Percentiles rank a stretch among this genome's conserved stretches.
Evolutionary conservation across 179 eudicot genomes (phyloP).

Genomic region (Amaranthus tricolor): DNA sequence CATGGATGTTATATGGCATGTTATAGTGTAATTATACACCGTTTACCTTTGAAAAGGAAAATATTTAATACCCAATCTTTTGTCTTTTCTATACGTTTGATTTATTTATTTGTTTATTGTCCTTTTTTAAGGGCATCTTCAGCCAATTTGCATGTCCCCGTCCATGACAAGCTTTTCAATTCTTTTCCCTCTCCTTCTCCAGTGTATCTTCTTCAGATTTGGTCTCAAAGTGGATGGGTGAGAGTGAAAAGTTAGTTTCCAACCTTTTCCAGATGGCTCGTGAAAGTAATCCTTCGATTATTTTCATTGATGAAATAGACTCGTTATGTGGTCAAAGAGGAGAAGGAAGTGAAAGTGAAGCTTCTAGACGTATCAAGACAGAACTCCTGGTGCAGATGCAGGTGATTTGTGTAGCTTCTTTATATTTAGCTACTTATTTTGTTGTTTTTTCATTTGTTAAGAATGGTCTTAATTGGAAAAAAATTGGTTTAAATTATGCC

Average conservation of each 20-base stretch:
- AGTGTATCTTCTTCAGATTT: conserved; percentile 94
- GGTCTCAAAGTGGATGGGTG: conserved; percentile 99
- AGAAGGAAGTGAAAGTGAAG: conserved; percentile 99
- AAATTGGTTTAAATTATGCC: too few relatives aligned
- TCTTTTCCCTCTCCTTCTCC: conserved; percentile 15
- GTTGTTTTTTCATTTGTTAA: neutral
- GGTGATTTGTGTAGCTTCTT: conserved; percentile 36
- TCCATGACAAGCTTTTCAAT: conserved; percentile 30
- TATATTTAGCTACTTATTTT: conserved; percentile 1
- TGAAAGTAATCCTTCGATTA: conserved; percentile 92
- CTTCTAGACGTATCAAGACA: conserved; percentile 97
- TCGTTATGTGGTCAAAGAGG: conserved; percentile 96
- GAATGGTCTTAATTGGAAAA: neutral
- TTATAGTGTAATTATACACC: neutral
- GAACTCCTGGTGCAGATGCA: conserved; percentile 99
- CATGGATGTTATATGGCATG: neutral
- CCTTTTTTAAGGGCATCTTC: neutral
- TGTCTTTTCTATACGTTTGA: neutral
- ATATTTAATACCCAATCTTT: neutral
- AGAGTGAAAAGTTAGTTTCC: conserved; percentile 95
- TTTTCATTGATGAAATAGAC: conserved; percentile 95
- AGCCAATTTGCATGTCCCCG: conserved; percentile 6
- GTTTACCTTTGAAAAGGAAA: neutral
- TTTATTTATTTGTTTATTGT: neutral
- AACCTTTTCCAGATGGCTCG: conserved; percentile 99